These are phyloP conservation scores for Solanum stenotomum DNA, from an alignment of 257 asterid genomes.

Conservation along the genomic window DNA sequence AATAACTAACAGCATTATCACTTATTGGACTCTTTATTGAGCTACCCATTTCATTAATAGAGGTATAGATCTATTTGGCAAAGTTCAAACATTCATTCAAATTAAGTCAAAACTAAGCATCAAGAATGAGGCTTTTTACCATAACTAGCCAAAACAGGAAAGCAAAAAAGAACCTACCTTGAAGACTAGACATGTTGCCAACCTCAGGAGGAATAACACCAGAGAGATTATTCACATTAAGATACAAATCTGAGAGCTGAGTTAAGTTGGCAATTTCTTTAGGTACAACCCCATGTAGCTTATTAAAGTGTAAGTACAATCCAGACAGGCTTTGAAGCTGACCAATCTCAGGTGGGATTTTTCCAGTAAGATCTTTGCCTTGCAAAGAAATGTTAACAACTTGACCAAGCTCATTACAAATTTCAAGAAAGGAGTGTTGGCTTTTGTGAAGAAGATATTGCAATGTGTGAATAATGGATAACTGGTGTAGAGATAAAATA, in stretches of 20 bases:
- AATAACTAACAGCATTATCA: neutral
- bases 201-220: constrained; percentile 76
- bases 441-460: neutral
- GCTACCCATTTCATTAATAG: neutral
- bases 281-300: constrained; percentile 83
- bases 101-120: neutral
- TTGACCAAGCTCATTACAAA: constrained; percentile 47
- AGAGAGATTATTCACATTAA: constrained; percentile 72
- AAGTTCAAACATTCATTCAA: constrained; percentile 1
- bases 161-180: constrained; percentile 43
- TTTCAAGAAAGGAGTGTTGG: neutral
- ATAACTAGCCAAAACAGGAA: neutral
- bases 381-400: constrained; percentile 88
- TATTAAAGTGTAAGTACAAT: constrained; percentile 81
- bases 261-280: constrained; percentile 61
- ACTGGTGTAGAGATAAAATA: neutral
- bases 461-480: neutral
- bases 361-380: constrained; percentile 74
- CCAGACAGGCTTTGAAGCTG: constrained; percentile 69
- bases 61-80: constrained; percentile 16
- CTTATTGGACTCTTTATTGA: neutral
- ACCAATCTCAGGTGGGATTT: constrained; percentile 83
- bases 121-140: neutral
- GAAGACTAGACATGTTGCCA: constrained; percentile 55
- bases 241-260: constrained; percentile 80